Evolutionary conservation across 441 rosid species (phyloP).

Genomic region (Flueggea neowawraea): DNA sequence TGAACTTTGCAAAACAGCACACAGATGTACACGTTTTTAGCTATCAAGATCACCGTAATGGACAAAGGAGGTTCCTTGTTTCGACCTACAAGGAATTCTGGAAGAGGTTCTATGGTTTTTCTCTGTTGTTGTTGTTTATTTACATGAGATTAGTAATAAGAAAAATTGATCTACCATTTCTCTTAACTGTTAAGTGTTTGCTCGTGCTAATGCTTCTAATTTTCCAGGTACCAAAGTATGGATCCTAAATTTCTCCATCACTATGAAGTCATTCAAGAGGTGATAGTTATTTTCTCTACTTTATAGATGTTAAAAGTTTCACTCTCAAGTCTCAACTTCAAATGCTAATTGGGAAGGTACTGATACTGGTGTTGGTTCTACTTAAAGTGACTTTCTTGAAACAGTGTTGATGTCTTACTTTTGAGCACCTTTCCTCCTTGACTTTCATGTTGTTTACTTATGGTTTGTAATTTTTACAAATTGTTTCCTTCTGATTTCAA

Average conservation of each 20-base stretch:
- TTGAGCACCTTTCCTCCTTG: too few relatives aligned
- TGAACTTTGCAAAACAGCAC: conserved; percentile 74
- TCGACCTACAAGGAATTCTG: conserved; percentile 83
- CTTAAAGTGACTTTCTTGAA: too few relatives aligned
- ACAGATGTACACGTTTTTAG: conserved; percentile 55
- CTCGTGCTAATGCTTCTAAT: conserved; percentile 1
- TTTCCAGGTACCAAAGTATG: conserved; percentile 71
- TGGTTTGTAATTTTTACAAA: too few relatives aligned
- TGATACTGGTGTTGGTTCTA: too few relatives aligned
- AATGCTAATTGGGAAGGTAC: too few relatives aligned
- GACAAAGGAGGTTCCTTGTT: conserved; percentile 87
- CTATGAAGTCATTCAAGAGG: conserved; percentile 99
- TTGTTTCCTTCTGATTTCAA: too few relatives aligned
- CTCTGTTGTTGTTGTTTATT: too few relatives aligned
- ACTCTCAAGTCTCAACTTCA: too few relatives aligned
- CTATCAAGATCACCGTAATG: conserved; percentile 85
- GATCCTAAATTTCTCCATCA: conserved; percentile 81
- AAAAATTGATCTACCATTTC: conserved; percentile 1
- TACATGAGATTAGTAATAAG: neutral
- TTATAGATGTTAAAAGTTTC: too few relatives aligned
- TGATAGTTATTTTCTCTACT: conserved; percentile 8
- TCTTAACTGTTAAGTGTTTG: conserved; percentile 7
- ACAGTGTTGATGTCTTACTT: too few relatives aligned
- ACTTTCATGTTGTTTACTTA: too few relatives aligned
- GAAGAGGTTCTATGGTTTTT: conserved; percentile 50